Base-by-base conservation (phyloP, 768 basidiomycete genomes). In the Termitomyces sp. region DNA sequence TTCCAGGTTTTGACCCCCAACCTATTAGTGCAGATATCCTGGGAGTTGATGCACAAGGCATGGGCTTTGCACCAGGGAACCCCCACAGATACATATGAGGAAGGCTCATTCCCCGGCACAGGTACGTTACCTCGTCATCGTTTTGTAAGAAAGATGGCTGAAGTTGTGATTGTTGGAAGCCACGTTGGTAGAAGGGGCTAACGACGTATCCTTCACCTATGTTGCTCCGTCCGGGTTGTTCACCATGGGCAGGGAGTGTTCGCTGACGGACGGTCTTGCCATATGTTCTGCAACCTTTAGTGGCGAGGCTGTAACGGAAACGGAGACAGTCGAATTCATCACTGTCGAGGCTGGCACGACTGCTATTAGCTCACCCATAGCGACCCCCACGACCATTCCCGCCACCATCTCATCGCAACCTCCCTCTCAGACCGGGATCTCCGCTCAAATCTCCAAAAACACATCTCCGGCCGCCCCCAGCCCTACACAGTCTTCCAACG, bases 1-100 rank as follows among this genome's bases (percentile, higher is more conserved):
- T 68, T 31, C 67, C 64, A 18, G 63, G 63, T 5, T 63, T 64
- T 50, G 66, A 68, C 54, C 60, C 66, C 22, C 63, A 66, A 43
- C 67, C 66, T 25, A 43, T 68, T 16, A 67, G 62, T 39, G 67
- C 67, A 5, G 63, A 68, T 47, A 59, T 67, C 20, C 48, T 64
- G 16, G 65, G 65, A 20, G 60, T 67, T 15, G 66, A 64, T 39
- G 54, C 50, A n/a, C 50, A 62, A 53, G 66, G 63, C 67, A 16
- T 68, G 63, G 61, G 60, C 57, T 15, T 39, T 68, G 46, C 63
- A 63, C 46, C 59, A 59, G 42, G 64, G 60, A 45, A 41, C 54
- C 27, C 52, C 53, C 29, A 64, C 63, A 3, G 61, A 25, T 23
- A 52, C 57, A 3, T 50, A 53, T 10, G 52, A 48, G 4, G 56